Evolutionary conservation across 495 filamentous ascomycete species (phyloP).

Genomic region (Massariosphaeria phaeospora): DNA sequence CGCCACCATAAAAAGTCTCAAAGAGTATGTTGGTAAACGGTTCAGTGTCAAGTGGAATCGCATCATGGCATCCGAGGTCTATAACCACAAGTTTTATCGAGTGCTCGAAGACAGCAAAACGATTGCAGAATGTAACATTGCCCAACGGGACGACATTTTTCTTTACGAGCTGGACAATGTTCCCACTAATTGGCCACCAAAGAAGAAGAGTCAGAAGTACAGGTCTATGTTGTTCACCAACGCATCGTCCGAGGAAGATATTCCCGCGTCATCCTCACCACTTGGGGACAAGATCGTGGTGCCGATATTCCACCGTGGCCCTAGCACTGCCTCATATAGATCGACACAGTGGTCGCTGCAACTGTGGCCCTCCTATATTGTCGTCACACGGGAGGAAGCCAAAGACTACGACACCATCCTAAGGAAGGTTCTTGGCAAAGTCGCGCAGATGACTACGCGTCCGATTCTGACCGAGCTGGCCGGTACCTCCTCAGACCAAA

Average conservation of each 20-base stretch:
- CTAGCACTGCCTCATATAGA: conserved; percentile 47
- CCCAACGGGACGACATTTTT: conserved; percentile 57
- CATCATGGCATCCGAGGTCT: conserved; percentile 73
- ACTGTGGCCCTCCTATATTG: conserved; percentile 59
- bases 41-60: conserved; percentile 52
- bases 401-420: conserved; percentile 57
- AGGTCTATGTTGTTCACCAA: neutral
- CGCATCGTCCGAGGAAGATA: conserved; percentile 53
- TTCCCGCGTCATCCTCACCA: conserved; percentile 56
- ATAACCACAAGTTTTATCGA: conserved; percentile 75
- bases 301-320: conserved; percentile 67
- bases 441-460: conserved; percentile 57
- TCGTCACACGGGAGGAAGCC: conserved; percentile 58
- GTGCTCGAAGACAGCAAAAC: conserved; percentile 62
- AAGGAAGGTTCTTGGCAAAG: conserved; percentile 54
- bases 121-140: conserved; percentile 64
- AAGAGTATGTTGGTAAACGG: conserved; percentile 67
- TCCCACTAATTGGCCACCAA: conserved; percentile 68
- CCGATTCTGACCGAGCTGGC: conserved; percentile 53
- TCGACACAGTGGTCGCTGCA: conserved; percentile 36
- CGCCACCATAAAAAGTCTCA: conserved; percentile 64
- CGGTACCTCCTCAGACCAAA: conserved; percentile 33
- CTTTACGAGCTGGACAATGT: conserved; percentile 74
- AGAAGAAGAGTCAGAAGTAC: conserved; percentile 46
- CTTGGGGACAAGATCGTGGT: conserved; percentile 68